Base-by-base conservation (phyloP, 2,329 filamentous ascomycete species). In the Exophiala oligosperma region DNA sequence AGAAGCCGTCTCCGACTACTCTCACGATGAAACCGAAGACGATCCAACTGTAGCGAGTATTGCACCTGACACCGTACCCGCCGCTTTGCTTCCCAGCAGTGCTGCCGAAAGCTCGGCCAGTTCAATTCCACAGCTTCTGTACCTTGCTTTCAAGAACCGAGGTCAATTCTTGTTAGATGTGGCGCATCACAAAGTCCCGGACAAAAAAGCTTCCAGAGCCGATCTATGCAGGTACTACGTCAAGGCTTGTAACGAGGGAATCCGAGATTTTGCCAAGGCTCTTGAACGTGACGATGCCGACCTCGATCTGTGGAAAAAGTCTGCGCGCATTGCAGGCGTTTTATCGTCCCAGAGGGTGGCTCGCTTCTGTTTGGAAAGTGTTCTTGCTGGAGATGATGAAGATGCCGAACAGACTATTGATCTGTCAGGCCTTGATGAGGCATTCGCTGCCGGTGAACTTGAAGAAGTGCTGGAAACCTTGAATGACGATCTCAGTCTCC, bases 131-230 rank as follows among this genome's bases (percentile, higher is more conserved):
- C 92, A 97, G 69, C 92, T 95, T 9, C 81, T 97, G 21, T 97
- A 96, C 69, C 82, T 99, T 6, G 90, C 93, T 1, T 91, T 95
- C 79, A 99, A 97, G 74, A 99, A 97, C 67, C 87, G 93, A 74
- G 94, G 92, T 43, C 91, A 97, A 69, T 97, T 96, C 70, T 79
- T 88, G 57, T 79, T 99, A n/a, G 93, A 99, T 71, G 78, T 76
- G 57, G 84, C 88, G 65, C 86, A 80, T 66, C 76, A 84, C 72
- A 80, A 75, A 44, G 64, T 81, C 23, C 40, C 59, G n/a, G 40
- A 49, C 26, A 49, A 54, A 17, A 40, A 44, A 23, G 54, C 14
- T 24, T 40, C 56, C 23, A 54, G 57, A 6, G 37, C 54, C n/a
- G 53, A 55, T 2, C 17, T 61, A 3, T 60, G 59, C 54, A 56